Base-by-base conservation (phyloP, 305 asterid species). In the Fraxinus velutina region DNA sequence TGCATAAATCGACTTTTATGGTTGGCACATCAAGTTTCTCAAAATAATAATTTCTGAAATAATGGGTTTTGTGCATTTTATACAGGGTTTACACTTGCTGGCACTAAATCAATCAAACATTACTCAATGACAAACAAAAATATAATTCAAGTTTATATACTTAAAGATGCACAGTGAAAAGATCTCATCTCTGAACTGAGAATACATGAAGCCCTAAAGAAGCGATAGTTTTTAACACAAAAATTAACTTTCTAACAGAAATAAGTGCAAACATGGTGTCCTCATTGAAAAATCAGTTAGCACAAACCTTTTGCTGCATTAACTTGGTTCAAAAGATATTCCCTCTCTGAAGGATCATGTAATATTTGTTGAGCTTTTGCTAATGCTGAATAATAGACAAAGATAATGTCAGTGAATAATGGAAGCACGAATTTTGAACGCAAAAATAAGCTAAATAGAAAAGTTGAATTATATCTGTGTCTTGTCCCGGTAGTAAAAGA, bases 331-430 rank as follows among this genome's bases (percentile, higher is more conserved):
- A 94, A 84, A 88, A 96, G 80, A 89, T 96, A 96, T 6, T 93
- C 98, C 86, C 99, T 93, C 90, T 96, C 99, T 85, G 91, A 93
- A 21, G 92, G 92, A 84, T 96, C 98, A 71, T 92, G 94, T 77
- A 96, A 83, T 85, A 93, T n/a, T 85, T 96, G 97, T 82, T 96
- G 99, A 64, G 99, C 98, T 89, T 94, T 94, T 50, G 97, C 97
- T 83, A 96, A 89, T 4, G 99, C 99, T 96, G 97, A 85, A 88
- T 50, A 81, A 47, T 62, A 78, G 62, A 79, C 9, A 81, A 36
- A 55, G 29, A 79, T 21, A 75, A 73, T 60, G 80, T 79, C 36
- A 86, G 60, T 47, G 33, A 79, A 68, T 50, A 76, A 71, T 42
- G 30, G 57, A 81, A 73, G 60, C 55, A 80, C 15, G 27, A 21